Base-by-base conservation (phyloP, 176 grass and related monocot genomes). In the Musa itinerans region DNA sequence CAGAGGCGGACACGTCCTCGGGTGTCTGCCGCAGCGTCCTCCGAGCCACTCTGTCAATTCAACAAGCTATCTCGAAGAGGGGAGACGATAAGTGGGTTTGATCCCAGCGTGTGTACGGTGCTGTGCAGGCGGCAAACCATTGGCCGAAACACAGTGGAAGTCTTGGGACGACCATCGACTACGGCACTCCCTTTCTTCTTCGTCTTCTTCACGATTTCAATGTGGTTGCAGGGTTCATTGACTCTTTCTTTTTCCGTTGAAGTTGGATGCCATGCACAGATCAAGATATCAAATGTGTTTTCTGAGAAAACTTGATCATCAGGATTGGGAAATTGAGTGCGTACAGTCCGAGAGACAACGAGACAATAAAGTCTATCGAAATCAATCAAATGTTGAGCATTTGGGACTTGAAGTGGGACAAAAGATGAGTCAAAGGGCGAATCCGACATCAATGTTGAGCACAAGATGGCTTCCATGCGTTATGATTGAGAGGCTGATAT, bases 341-440 rank as follows among this genome's bases (percentile, higher is more conserved):
- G 0, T 43, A 43, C 34, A 6, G 34, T 6, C 34, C 34, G 6
- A 43, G 34, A 43, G 34, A 43, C 34, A 43, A 43, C 3, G 34
- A 43, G 3, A 34, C 29, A 4, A 4, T 34, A 34, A 34, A 43
- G 34, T 5, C 34, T 6, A 61, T 61, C 56, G 8, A 59, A n/a
- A 59, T 59, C 56, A 59, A 59, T 59, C 57, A 58, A 27, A 10
- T 65, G 63, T 22, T 2, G 22, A 12, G 24, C 63, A 65, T 65
- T 14, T 69, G 68, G 51, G 26, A n/a, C 13, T 2, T n/a, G 16
- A 14, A 50, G 1, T 21, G 43, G 17, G 68, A 70, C 68, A 70
- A 70, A 70, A 70, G 20, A 70, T 22, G n/a, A 52, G 68, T 70
- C 68, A 70, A 70, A 19, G 68, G 68, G 51, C 8, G 48, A 61